Evolutionary conservation across 176 grass and related monocot species (phyloP), one percentile per base, ranked within the genome.

Genomic region (Poa pratensis): DNA sequence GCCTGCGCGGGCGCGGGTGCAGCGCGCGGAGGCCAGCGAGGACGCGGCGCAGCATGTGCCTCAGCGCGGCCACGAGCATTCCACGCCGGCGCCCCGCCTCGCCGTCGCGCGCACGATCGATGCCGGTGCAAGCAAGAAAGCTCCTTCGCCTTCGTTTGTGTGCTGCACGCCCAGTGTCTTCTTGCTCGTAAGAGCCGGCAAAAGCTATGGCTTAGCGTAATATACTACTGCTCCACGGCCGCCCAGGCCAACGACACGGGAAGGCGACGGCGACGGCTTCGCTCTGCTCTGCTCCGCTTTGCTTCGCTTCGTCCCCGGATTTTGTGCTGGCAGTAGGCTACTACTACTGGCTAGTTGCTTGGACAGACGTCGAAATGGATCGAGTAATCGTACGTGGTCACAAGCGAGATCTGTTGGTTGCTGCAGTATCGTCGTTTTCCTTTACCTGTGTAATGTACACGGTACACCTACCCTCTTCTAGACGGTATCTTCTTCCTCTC

Each of bases 1-100:
- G 90, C 72, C 78, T 64, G 13, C 87, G 88, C 15, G 84, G 82
- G 27, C 88, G 87, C 73, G 93, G 88, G 60, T 87, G 86, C 62
- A 83, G 86, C 27, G 75, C 82, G 34, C 80, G 32, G 74, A 89
- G 14, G 20, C 85, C 64, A 58, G 71, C 73, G 35, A 94, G 69
- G 20, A 91, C 63, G 78, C 81, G 69, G 28, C 89, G 86, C 22
- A 94, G 84, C 82, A 89, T 77, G 22, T 60, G 73, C 69, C 60
- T 59, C n/a, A 64, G 43, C 32, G 59, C 68, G 69, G 69, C 55
- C 54, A 19, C 55, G 64, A 79, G 67, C 77, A 81, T 81, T 54
- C 53, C 35, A 80, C 40, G 32, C 19, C 17, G 11, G 5, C 54
- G 20, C 34, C 22, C 3, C 32, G 46, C 73, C 35, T 72, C 12